Conservation (phyloP, 306 rosid species). For the Vachellia collinsii region DNA sequence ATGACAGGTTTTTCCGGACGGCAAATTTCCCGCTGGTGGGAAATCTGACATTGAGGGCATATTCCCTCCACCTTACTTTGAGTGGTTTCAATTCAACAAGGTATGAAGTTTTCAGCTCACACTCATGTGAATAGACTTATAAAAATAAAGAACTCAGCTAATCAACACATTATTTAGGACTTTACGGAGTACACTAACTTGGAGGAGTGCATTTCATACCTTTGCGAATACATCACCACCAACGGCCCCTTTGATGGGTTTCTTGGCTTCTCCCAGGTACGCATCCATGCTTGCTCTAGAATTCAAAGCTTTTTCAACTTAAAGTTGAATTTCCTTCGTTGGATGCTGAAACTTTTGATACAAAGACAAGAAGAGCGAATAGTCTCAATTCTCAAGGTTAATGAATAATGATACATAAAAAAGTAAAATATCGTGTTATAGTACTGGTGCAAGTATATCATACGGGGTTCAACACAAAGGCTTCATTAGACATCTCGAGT, state of each 20-base stretch:
- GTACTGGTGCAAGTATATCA: neutral
- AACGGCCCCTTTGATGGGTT: slow-evolving; percentile 88
- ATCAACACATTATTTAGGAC: slow-evolving; percentile 51
- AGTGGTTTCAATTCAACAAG: slow-evolving; percentile 90
- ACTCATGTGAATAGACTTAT: neutral
- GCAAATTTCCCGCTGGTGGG: slow-evolving; percentile 78
- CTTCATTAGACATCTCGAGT: neutral
- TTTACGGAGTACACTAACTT: slow-evolving; percentile 78
- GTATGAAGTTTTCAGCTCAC: slow-evolving; percentile 38
- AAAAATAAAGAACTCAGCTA: slow-evolving; percentile 1
- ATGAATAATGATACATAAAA: neutral
- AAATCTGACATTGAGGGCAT: slow-evolving; percentile 87
- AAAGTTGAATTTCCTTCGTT: neutral
- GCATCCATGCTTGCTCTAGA: neutral
- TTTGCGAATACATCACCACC: slow-evolving; percentile 72
- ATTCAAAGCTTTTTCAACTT: neutral
- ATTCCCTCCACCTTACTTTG: slow-evolving; percentile 84
- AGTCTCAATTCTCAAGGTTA: neutral
- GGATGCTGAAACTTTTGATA: neutral
- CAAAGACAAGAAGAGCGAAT: neutral
- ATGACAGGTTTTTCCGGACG: slow-evolving; percentile 72
- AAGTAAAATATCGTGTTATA: neutral
- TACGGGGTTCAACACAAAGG: neutral
- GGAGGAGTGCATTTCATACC: slow-evolving; percentile 73
- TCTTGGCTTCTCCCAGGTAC: slow-evolving; percentile 82